Conservation (phyloP, 305 asterid species). For the Solanum hybrid region DNA sequence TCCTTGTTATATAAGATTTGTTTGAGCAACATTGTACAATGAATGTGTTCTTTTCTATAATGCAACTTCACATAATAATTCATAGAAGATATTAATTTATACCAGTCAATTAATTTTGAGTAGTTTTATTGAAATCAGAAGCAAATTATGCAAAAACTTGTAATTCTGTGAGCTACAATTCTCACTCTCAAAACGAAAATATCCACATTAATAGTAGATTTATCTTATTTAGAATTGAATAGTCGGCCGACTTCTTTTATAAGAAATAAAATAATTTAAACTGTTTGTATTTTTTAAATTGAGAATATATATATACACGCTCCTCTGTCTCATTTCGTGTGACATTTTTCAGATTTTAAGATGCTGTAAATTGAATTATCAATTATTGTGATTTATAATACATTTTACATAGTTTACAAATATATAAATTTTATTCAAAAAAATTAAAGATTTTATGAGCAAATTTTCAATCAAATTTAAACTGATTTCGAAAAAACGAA, state of each 20-base stretch:
- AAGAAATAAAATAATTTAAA: too few relatives aligned
- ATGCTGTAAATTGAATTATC: too few relatives aligned
- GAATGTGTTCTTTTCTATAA: background rate
- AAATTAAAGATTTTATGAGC: fast-evolving
- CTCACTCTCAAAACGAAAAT: background rate
- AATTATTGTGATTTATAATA: too few relatives aligned
- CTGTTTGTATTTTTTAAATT: background rate
- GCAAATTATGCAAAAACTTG: background rate
- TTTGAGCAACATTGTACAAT: background rate
- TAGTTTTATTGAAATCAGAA: too few relatives aligned
- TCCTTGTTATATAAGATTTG: background rate
- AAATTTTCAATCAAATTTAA: too few relatives aligned
- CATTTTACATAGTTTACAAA: too few relatives aligned
- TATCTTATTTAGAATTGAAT: background rate
- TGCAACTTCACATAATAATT: background rate
- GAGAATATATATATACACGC: background rate
- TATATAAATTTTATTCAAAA: too few relatives aligned
- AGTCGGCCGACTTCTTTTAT: background rate
- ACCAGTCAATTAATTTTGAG: background rate
- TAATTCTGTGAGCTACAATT: background rate
- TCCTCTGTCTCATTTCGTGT: too few relatives aligned
- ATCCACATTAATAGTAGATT: background rate
- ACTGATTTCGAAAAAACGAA: too few relatives aligned
- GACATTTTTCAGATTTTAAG: fast-evolving
- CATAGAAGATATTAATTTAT: background rate